A percentile compares a stretch with the other conserved stretches of the same genome.
phyloP scores from a whole-genome alignment of 225 moss, liverwort and hornwort genomes.

The Marchantia polymorpha region DNA sequence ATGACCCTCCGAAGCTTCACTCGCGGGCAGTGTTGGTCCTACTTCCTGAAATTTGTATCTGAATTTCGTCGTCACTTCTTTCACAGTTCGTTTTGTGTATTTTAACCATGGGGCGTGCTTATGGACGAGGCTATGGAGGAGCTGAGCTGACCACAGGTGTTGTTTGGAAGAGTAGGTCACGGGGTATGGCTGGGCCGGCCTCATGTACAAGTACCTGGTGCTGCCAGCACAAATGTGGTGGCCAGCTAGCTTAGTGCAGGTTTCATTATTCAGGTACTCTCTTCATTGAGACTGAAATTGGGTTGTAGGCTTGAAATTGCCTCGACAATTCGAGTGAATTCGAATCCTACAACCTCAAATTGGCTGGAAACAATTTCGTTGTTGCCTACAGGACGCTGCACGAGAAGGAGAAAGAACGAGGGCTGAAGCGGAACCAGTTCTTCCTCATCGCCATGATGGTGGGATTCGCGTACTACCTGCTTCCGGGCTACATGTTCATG shows the following conservation, averaged over 20 bases:
- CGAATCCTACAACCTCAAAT: no score
- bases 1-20: no score
- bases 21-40: no score
- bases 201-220: slow-evolving; percentile 42
- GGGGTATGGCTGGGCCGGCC: slow-evolving; percentile 57
- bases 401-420: slow-evolving; percentile 49
- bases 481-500: slow-evolving; percentile 56
- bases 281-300: background rate
- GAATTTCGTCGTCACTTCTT: no score
- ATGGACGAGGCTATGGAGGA: no score
- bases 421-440: slow-evolving; percentile 47
- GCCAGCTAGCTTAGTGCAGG: slow-evolving; percentile 47
- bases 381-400: slow-evolving; percentile 43
- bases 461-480: slow-evolving; percentile 49
- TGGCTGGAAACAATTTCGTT: no score
- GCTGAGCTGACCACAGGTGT: background rate
- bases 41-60: no score
- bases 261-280: slow-evolving; percentile 46
- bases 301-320: no score
- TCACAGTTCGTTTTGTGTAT: no score
- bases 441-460: slow-evolving; percentile 36
- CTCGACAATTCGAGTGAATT: no score
- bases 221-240: slow-evolving; percentile 60
- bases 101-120: no score
- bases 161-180: slow-evolving; percentile 31